These are phyloP conservation scores for Cyclotella choctawhatcheeana DNA, from an alignment of 108 stramenopile genomes.

Conservation along the genomic window DNA sequence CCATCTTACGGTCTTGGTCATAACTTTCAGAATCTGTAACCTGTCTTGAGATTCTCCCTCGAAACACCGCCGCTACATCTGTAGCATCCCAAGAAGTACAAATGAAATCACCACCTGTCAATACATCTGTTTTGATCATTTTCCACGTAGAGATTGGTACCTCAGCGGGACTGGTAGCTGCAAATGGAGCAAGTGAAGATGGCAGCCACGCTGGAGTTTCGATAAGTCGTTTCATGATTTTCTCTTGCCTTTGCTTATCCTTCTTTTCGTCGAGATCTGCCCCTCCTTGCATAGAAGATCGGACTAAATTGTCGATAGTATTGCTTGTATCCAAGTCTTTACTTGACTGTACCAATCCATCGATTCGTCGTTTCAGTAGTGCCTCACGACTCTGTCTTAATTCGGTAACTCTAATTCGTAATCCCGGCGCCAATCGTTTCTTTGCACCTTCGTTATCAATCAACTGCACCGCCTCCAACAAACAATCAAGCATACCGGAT, in stretches of 20 bases:
- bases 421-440: conserved; percentile 19
- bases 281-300: conserved; percentile 22
- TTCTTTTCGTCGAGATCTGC: conserved; percentile 9
- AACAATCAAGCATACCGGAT: conserved; percentile 41
- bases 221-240: conserved; percentile 46
- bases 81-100: conserved; percentile 65
- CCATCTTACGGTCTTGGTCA: background rate
- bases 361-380: conserved; percentile 23
- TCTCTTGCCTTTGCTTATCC: conserved; percentile 15
- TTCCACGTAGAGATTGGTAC: conserved; percentile 52
- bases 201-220: conserved; percentile 76
- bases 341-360: conserved; percentile 6
- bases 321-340: conserved; percentile 4
- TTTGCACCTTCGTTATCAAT: conserved; percentile 39
- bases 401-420: conserved; percentile 32
- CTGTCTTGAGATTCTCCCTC: conserved; percentile 47
- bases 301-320: conserved; percentile 22
- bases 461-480: conserved; percentile 42
- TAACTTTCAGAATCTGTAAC: background rate
- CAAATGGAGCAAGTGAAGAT: conserved; percentile 57
- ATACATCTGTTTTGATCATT: conserved; percentile 57
- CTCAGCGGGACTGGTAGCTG: conserved; percentile 40
- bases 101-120: conserved; percentile 57
- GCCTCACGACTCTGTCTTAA: conserved; percentile 34
- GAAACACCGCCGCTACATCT: conserved; percentile 69